Evolutionary conservation across 257 asterid genomes (phyloP).

Genomic region (Solanum okadae): DNA sequence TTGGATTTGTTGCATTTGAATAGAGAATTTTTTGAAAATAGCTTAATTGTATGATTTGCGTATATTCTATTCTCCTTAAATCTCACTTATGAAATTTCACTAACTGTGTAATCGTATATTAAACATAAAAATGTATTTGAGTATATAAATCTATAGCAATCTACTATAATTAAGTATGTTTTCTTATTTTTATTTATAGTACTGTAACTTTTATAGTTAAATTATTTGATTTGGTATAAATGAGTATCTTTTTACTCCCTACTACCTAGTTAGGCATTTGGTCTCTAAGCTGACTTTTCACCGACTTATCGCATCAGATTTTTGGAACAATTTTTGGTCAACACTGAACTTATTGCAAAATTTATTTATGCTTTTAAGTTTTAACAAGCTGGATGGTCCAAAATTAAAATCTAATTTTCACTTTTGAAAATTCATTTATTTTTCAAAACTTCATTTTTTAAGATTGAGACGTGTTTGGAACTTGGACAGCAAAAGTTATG

Average conservation of each 20-base stretch:
- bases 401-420: background rate
- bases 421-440: no score
- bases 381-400: background rate
- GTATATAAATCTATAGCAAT: background rate
- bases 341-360: background rate
- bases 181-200: background rate
- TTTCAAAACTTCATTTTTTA: no score
- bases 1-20: background rate
- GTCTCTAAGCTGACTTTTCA: background rate
- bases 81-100: no score
- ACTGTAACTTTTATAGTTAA: background rate
- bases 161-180: background rate
- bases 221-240: background rate
- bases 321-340: background rate
- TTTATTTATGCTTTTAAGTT: background rate
- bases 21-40: no score
- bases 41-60: accelerated
- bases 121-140: background rate
- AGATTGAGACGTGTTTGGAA: background rate
- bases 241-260: background rate
- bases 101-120: no score
- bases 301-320: background rate
- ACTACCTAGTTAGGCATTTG: background rate
- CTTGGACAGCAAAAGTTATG: background rate
- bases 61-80: no score